phyloP scores from a whole-genome alignment of 305 asterid species.

The Solanum hybrid region DNA sequence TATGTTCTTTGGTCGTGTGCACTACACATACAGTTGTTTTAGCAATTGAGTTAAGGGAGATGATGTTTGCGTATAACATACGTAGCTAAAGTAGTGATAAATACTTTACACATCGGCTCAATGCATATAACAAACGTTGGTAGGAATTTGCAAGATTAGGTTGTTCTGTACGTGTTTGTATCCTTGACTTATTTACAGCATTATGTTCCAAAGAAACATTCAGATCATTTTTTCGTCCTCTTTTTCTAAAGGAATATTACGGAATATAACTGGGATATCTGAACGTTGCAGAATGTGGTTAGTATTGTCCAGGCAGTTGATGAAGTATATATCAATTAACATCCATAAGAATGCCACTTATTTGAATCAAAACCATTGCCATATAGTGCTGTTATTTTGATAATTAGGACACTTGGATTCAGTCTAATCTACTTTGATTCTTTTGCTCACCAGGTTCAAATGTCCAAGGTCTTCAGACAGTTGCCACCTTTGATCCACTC shows the following conservation, averaged over 20 bases:
- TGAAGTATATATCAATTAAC: background rate
- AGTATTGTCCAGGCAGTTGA: background rate
- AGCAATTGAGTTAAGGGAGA: background rate
- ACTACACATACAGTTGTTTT: background rate
- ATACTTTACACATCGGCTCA: background rate
- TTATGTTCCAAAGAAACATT: background rate
- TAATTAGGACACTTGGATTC: background rate
- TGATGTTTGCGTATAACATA: background rate
- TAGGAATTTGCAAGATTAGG: background rate
- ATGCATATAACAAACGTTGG: background rate
- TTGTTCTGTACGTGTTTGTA: background rate
- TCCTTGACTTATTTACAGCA: background rate
- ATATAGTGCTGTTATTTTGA: background rate
- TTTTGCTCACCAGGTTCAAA: constrained; percentile 60
- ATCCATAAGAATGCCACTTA: background rate
- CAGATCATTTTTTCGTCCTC: background rate
- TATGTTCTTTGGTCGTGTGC: background rate
- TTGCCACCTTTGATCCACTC: constrained; percentile 74
- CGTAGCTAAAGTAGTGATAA: background rate
- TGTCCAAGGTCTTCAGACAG: constrained; percentile 90
- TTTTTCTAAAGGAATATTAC: background rate
- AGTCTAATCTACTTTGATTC: constrained; percentile 14
- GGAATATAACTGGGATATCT: background rate
- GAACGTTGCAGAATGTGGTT: background rate
- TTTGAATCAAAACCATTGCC: background rate